Base-by-base conservation (phyloP, 2,329 filamentous ascomycete genomes). In the Neopestalotiopsis sp. region DNA sequence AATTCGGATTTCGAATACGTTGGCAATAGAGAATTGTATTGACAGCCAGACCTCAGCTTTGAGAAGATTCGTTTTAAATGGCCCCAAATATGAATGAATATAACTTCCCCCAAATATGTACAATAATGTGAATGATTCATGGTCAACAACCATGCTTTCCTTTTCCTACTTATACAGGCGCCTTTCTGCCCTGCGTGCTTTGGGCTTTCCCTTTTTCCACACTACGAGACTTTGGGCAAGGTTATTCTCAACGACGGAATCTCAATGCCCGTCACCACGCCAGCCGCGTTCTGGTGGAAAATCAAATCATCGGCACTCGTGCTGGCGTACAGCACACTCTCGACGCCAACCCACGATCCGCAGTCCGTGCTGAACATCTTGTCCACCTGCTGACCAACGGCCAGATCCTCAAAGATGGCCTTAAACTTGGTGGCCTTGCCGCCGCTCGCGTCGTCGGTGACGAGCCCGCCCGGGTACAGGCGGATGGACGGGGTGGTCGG, bases 331-430 rank as follows among this genome's bases (percentile, higher is more conserved):
- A 75, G 75, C 13, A 77, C 72, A 4, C 74, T 75, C 60, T 75
- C 75, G 28, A 77, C 69, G 12, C 73, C 72, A 24, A 76, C 73
- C 75, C 75, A 77, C 1, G 73, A 73, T 17, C 74, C 75, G 59
- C 75, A 77, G 30, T 76, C 74, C 5, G 70, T 81, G 73, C 70
- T 85, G 75, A 74, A 84, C 71, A 78, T 75, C n/a, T 72, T 73
- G 10, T 71, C 68, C 1, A 72, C 69, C 14, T 73, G 66, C 9
- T 71, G 69, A 1, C 71, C 69, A 3, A 66, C 72, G 24, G 72
- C 69, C 9, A 76, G 72, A 40, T 78, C 77, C 68, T 79, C 77
- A 57, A 78, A 80, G 38, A 77, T 72, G 2, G 75, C 77, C 67
- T 78, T 79, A 71, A 79, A 78, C 3, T 69, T 75, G 4, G 78